phyloP scores from a whole-genome alignment of 2,329 filamentous ascomycete species.

The Arthrobotrys megalospora region DNA sequence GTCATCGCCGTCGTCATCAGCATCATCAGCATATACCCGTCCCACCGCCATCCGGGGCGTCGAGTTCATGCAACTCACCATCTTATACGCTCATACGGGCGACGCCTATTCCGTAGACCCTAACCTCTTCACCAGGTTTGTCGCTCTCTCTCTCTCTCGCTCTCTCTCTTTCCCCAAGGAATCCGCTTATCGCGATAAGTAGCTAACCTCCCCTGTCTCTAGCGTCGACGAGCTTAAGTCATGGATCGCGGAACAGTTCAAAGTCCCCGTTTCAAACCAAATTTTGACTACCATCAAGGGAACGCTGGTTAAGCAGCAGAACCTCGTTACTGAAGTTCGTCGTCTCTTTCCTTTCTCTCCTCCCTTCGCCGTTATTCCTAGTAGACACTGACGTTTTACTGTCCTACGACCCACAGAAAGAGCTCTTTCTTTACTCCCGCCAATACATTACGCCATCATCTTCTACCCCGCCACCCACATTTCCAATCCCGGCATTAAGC shows the following conservation, averaged over 20 bases:
- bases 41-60: neutral
- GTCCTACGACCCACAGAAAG: conserved; percentile 72
- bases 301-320: conserved; percentile 85
- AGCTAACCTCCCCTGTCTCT: neutral
- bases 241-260: conserved; percentile 82
- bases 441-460: conserved; percentile 76
- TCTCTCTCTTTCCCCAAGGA: neutral
- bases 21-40: too few species aligned
- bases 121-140: conserved; percentile 62
- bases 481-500: conserved; percentile 74
- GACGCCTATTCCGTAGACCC: conserved; percentile 63
- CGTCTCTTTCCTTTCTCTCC: conserved; percentile 62
- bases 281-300: conserved; percentile 89
- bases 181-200: too few species aligned
- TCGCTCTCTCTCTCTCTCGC: conserved; percentile 8
- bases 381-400: conserved; percentile 31
- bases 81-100: conserved; percentile 64
- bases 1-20: too few species aligned
- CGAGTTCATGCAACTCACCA: conserved; percentile 63
- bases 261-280: conserved; percentile 82
- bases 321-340: conserved; percentile 82
- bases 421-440: conserved; percentile 93
- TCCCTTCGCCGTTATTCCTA: neutral
- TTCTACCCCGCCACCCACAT: conserved; percentile 71
- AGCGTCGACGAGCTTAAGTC: conserved; percentile 80